Conservation (phyloP, 2,329 filamentous ascomycete species). For the Penicillium corylophilum region DNA sequence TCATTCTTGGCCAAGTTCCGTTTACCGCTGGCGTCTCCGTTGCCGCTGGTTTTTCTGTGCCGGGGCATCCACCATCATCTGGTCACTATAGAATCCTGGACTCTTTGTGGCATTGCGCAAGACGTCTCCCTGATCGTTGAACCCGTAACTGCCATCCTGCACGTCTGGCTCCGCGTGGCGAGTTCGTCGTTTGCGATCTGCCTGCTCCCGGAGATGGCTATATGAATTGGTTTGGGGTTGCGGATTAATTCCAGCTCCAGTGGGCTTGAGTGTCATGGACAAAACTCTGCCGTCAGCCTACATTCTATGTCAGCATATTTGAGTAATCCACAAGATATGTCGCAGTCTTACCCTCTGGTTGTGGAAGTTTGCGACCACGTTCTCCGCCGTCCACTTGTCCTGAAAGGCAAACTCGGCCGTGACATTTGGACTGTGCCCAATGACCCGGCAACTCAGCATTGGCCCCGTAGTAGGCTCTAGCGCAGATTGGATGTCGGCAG, state of each 20-base stretch:
- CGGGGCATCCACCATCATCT: slow-evolving; percentile 43
- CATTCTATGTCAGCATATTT: slow-evolving; percentile 21
- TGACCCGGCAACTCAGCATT: slow-evolving; percentile 55
- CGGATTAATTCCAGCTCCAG: slow-evolving; percentile 11
- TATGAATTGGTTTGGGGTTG: slow-evolving; percentile 26
- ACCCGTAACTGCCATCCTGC: slow-evolving; percentile 41
- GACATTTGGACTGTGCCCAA: slow-evolving; percentile 55
- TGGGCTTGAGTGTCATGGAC: slow-evolving; percentile 55
- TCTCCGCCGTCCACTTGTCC: slow-evolving; percentile 57
- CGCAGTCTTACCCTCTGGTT: slow-evolving; percentile 55
- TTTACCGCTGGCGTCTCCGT: slow-evolving; percentile 20
- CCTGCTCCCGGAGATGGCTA: slow-evolving; percentile 39
- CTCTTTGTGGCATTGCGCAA: slow-evolving; percentile 10
- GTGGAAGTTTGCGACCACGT: slow-evolving; percentile 61
- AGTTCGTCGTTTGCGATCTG: slow-evolving; percentile 40
- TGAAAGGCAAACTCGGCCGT: slow-evolving; percentile 60
- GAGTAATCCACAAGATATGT: neutral
- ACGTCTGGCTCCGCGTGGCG: slow-evolving; percentile 22
- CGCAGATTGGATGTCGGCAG: slow-evolving; percentile 63
- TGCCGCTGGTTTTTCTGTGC: slow-evolving; percentile 21
- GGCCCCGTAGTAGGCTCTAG: slow-evolving; percentile 54
- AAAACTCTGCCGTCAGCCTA: slow-evolving; percentile 61
- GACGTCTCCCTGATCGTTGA: slow-evolving; percentile 25
- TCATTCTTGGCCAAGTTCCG: neutral
- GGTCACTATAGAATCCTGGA: slow-evolving; percentile 39